A percentile compares a stretch with the other conserved stretches of the same genome.
phyloP scores from a whole-genome alignment of 1,284 basidiomycete genomes.

The Papiliotrema flavescens region DNA sequence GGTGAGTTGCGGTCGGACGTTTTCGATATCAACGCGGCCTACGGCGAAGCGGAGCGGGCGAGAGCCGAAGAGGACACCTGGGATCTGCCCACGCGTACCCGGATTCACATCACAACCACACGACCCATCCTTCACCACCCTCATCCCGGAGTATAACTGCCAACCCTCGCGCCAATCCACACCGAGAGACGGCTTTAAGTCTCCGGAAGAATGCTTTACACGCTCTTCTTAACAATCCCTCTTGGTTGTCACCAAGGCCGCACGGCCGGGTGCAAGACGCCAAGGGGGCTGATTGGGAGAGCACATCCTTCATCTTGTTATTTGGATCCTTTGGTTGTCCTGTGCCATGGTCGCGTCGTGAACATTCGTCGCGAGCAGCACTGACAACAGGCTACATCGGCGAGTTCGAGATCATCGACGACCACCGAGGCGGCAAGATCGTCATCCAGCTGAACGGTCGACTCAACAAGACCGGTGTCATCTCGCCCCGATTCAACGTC shows the following conservation, averaged over 20 bases:
- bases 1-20: slow-evolving; percentile 58
- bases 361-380: not conserved
- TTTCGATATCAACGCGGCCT: not conserved
- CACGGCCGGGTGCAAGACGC: slow-evolving; percentile 38
- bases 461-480: slow-evolving; percentile 98
- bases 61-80: not conserved
- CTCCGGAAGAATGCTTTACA: slow-evolving; percentile 39
- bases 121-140: not conserved
- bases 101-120: too few species aligned
- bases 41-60: not conserved
- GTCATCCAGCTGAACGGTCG: slow-evolving; percentile 98
- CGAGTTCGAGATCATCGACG: slow-evolving; percentile 99
- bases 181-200: slow-evolving; percentile 52
- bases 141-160: slow-evolving; percentile 51
- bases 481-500: slow-evolving; percentile 97
- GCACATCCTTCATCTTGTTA: slow-evolving; percentile 22
- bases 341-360: not conserved
- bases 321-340: slow-evolving; percentile 1
- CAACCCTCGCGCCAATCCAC: slow-evolving; percentile 34
- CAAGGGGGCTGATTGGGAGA: slow-evolving; percentile 38
- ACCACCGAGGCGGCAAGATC: slow-evolving; percentile 98
- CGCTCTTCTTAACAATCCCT: slow-evolving; percentile 31
- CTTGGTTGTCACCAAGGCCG: slow-evolving; percentile 38
- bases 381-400: slow-evolving; percentile 82
- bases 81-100: too few species aligned